Evolutionary conservation across 495 filamentous ascomycete species (phyloP).

Genomic region (Penicillium subrubescens): DNA sequence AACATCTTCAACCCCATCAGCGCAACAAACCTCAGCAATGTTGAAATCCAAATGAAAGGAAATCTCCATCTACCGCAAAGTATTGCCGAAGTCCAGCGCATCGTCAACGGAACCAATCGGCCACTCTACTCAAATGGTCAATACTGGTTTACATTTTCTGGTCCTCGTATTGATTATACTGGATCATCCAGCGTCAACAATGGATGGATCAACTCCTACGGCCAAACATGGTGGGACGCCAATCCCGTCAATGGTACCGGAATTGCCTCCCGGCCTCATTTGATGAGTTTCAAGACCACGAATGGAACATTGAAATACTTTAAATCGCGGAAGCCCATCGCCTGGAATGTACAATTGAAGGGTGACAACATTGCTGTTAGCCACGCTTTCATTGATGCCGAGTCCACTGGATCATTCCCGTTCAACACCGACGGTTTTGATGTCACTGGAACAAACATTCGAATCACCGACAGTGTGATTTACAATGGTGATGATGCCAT

Average conservation of each 20-base stretch:
- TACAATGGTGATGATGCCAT: constrained; percentile 50
- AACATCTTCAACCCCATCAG: constrained; percentile 41
- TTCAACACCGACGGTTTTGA: constrained; percentile 51
- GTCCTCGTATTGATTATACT: constrained; percentile 36
- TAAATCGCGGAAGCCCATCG: constrained; percentile 47
- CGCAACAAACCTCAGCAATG: constrained; percentile 42
- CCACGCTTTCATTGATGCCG: constrained; percentile 45
- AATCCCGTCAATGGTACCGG: constrained; percentile 41
- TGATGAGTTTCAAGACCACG: constrained; percentile 42
- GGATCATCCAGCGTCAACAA: constrained; percentile 34
- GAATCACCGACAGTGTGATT: constrained; percentile 40
- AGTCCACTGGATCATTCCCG: constrained; percentile 40
- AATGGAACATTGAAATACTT: constrained; percentile 37
- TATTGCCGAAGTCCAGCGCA: constrained; percentile 34
- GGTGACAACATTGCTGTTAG: constrained; percentile 40
- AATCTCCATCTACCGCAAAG: constrained; percentile 44
- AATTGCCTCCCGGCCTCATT: constrained; percentile 37
- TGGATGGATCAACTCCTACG: constrained; percentile 50
- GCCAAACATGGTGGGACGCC: constrained; percentile 49
- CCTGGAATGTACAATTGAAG: constrained; percentile 42
- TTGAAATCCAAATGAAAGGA: constrained; percentile 42
- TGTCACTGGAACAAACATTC: constrained; percentile 38
- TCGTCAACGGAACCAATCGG: constrained; percentile 32
- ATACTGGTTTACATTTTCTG: constrained; percentile 39
- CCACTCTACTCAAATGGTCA: constrained; percentile 14